A percentile compares a stretch with the other conserved stretches of the same genome.
Conservation (phyloP, 352 stramenopile genomes). For the Pythium scleroteichum region DNA sequence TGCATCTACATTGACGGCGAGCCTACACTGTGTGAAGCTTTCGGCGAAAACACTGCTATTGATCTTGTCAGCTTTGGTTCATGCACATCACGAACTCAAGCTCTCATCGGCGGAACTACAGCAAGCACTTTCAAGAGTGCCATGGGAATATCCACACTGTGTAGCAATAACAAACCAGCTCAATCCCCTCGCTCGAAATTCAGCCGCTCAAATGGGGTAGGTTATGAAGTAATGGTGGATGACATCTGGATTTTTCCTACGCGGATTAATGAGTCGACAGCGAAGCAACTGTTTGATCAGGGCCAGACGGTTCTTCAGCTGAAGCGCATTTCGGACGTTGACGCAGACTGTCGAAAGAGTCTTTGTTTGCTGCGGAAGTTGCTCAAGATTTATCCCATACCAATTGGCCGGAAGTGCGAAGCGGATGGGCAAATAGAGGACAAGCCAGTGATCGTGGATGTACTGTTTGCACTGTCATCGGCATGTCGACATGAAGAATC, state of each 20-base stretch:
- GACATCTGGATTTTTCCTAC: slow-evolving; percentile 11
- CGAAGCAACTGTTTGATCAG: neutral
- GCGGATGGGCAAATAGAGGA: too few relatives aligned
- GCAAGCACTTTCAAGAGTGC: neutral
- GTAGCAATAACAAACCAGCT: too few relatives aligned
- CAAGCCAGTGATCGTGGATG: too few relatives aligned
- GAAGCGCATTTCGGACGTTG: neutral
- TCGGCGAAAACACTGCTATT: neutral
- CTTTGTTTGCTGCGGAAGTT: neutral
- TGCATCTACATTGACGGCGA: slow-evolving; percentile 8
- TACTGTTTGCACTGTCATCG: too few relatives aligned
- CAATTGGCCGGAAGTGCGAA: neutral
- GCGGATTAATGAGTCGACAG: neutral
- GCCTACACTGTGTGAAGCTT: neutral
- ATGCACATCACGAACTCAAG: neutral
- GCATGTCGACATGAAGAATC: too few relatives aligned
- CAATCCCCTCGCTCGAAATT: too few relatives aligned
- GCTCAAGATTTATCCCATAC: neutral
- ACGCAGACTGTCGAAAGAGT: too few relatives aligned
- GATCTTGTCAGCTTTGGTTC: neutral
- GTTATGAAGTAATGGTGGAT: slow-evolving; percentile 7
- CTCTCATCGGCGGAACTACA: neutral
- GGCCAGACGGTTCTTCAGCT: slow-evolving; percentile 6
- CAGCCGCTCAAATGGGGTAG: too few relatives aligned
- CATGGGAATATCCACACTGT: too few relatives aligned